These are phyloP conservation scores for Lophiostoma macrostomum DNA, from an alignment of 495 filamentous ascomycete species.

Conservation along the genomic window DNA sequence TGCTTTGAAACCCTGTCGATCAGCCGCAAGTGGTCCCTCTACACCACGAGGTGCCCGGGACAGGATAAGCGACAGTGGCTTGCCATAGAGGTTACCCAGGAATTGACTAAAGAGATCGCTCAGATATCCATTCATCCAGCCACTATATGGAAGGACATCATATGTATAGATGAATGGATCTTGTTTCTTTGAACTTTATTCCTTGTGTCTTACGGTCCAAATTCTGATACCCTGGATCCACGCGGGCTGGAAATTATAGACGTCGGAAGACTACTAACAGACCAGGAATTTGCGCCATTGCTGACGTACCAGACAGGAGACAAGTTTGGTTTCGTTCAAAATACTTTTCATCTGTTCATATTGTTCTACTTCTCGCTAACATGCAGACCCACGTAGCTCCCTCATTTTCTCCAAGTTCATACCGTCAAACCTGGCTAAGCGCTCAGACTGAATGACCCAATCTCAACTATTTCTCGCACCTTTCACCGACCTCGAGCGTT, in stretches of 20 bases:
- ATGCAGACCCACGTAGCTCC: not conserved
- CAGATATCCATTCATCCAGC: constrained; percentile 9
- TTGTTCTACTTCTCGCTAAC: constrained; percentile 13
- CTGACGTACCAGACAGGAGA: constrained; percentile 5
- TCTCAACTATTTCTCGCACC: not conserved
- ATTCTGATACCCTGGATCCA: not conserved
- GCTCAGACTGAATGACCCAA: constrained; percentile 3
- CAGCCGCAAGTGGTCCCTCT: too few relatives aligned
- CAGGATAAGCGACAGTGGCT: not conserved
- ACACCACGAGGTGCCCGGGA: too few relatives aligned
- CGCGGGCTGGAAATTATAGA: not conserved
- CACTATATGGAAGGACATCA: not conserved
- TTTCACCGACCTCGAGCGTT: constrained; percentile 2
- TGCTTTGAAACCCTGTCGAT: too few relatives aligned
- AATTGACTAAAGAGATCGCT: not conserved
- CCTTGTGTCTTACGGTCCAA: not conserved
- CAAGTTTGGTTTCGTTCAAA: constrained; percentile 2
- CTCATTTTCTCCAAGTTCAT: constrained; percentile 5
- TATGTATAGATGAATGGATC: not conserved
- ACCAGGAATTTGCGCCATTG: constrained; percentile 16
- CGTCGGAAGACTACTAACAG: not conserved
- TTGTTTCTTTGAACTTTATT: not conserved
- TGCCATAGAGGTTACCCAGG: not conserved
- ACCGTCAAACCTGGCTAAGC: constrained; percentile 14
- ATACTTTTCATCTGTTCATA: constrained; percentile 22